phyloP scores from a whole-genome alignment of 345 rosid species.

The Aquilaria yunnanensis region DNA sequence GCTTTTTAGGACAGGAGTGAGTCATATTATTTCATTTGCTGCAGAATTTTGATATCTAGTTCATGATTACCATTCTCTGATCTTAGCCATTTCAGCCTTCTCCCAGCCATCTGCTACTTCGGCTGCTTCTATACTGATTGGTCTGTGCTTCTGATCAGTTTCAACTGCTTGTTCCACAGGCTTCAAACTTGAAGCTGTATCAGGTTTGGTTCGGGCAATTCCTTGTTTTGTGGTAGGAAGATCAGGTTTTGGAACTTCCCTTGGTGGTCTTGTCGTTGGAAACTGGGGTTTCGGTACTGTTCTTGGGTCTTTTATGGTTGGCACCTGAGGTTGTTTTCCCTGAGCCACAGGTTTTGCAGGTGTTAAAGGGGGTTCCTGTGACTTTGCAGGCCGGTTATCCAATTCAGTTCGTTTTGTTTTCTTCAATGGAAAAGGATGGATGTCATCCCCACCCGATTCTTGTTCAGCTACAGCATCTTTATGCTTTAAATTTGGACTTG shows the following conservation, averaged over 20 bases:
- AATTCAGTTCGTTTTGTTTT: slow-evolving; percentile 21
- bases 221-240: slow-evolving; percentile 11
- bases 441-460: not conserved
- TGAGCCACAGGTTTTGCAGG: no score
- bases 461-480: slow-evolving; percentile 6
- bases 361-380: no score
- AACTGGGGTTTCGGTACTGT: slow-evolving; percentile 5
- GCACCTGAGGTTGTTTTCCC: not conserved
- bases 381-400: slow-evolving; percentile 15
- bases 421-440: slow-evolving; percentile 16
- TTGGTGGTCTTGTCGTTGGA: slow-evolving; percentile 5
- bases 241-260: slow-evolving; percentile 9
- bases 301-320: slow-evolving; percentile 11
- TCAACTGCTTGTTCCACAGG: slow-evolving; percentile 13
- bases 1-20: not conserved
- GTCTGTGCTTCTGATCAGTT: slow-evolving; percentile 10
- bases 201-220: slow-evolving; percentile 6
- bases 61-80: slow-evolving; percentile 35
- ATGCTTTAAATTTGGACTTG: not conserved
- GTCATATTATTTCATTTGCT: not conserved
- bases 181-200: slow-evolving; percentile 1
- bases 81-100: slow-evolving; percentile 42
- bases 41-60: not conserved
- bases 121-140: slow-evolving; percentile 14
- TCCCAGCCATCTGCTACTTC: slow-evolving; percentile 54